phyloP scores from a whole-genome alignment of 179 eudicot genomes.

The Beta corolliflora region DNA sequence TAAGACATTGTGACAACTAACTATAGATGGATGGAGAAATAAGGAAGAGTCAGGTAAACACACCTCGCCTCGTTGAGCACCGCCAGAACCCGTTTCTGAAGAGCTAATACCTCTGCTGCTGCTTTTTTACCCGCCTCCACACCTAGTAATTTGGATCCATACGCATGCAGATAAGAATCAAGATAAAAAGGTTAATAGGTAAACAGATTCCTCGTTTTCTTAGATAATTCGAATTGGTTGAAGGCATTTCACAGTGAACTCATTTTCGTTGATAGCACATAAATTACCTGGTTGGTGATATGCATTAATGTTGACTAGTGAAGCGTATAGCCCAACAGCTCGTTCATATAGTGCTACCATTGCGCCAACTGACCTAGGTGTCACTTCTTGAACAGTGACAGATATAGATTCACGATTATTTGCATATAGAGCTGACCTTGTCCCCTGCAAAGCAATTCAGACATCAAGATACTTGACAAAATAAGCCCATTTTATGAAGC shows the following conservation, averaged over 20 bases:
- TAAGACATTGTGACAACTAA: no score
- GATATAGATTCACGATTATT: conserved; percentile 92
- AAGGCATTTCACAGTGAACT: background rate
- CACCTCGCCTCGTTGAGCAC: conserved; percentile 97
- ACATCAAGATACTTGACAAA: background rate
- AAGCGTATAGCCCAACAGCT: conserved; percentile 98
- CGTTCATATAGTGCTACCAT: conserved; percentile 91
- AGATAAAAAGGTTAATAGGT: no score
- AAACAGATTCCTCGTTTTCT: background rate
- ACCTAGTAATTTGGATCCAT: conserved; percentile 43
- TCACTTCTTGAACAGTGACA: conserved; percentile 98
- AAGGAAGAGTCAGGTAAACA: conserved; percentile 7
- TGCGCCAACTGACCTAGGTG: conserved; percentile 95
- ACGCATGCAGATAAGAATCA: conserved; percentile 7
- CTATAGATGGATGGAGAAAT: no score
- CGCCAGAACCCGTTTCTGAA: conserved; percentile 90
- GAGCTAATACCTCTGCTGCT: conserved; percentile 94
- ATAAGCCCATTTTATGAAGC: background rate
- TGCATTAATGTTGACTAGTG: conserved; percentile 90
- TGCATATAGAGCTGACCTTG: conserved; percentile 93
- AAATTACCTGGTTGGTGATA: conserved; percentile 95
- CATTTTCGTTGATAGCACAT: background rate
- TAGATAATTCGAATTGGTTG: background rate
- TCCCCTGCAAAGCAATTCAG: conserved; percentile 54
- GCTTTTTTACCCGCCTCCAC: conserved; percentile 99